phyloP scores from a whole-genome alignment of 108 stramenopile genomes.

The Epipyxis sp. region DNA sequence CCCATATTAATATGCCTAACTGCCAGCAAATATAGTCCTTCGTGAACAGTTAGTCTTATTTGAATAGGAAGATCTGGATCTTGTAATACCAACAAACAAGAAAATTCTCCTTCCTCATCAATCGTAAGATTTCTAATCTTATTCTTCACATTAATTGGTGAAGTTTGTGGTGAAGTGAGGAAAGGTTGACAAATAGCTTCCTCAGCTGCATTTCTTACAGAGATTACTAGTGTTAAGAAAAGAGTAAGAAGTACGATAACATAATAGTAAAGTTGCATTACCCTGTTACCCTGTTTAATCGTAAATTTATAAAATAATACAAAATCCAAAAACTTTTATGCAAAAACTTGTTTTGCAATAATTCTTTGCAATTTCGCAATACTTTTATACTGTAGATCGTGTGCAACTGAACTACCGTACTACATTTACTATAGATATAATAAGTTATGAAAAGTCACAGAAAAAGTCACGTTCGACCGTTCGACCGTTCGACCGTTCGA shows the following conservation, averaged over 20 bases:
- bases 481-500: no score
- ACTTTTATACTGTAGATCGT: no score
- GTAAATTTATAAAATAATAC: no score
- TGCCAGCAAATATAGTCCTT: slow-evolving; percentile 11
- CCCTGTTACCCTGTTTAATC: no score
- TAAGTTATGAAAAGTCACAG: no score
- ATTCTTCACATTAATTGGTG: not conserved
- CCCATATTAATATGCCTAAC: slow-evolving; percentile 20
- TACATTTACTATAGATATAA: no score
- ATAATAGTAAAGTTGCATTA: no score
- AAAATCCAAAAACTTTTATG: no score
- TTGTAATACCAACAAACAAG: slow-evolving; percentile 17
- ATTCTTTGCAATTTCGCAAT: no score
- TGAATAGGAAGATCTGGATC: slow-evolving; percentile 22
- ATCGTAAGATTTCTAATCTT: not conserved
- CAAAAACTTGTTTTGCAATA: no score
- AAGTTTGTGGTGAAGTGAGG: slow-evolving; percentile 12
- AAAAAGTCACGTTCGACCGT: no score
- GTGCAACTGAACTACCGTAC: no score
- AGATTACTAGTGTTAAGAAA: not conserved
- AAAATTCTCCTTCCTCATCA: slow-evolving; percentile 29
- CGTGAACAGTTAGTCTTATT: slow-evolving; percentile 25
- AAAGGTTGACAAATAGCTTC: slow-evolving; percentile 24
- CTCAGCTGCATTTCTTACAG: slow-evolving; percentile 1
- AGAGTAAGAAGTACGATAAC: not conserved